Evolutionary conservation across 192 early-diverging fungal species (phyloP).

Genomic region (Entophlyctis luteolus): DNA sequence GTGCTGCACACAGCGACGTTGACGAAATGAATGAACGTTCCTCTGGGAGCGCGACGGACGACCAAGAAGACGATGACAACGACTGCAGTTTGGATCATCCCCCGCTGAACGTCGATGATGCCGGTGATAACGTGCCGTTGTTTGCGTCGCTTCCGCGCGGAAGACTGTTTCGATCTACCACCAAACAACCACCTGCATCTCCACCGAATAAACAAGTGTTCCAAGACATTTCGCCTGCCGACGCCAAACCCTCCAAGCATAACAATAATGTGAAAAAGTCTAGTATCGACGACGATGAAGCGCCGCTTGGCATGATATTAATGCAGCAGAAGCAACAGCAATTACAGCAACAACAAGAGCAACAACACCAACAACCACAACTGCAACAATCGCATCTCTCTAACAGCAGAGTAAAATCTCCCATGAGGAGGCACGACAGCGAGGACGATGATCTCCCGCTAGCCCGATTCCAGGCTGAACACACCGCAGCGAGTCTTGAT

Average conservation of each 20-base stretch:
- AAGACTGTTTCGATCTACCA: background rate
- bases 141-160: background rate
- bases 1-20: background rate
- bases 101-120: background rate
- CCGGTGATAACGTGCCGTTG: background rate
- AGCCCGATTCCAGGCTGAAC: constrained; percentile 10
- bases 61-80: background rate
- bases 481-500: background rate
- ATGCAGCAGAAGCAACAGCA: constrained; percentile 1
- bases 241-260: background rate
- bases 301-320: constrained; percentile 3
- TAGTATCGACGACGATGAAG: constrained; percentile 2
- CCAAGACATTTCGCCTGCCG: background rate
- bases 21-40: background rate
- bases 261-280: background rate
- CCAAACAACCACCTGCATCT: background rate
- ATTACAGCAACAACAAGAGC: background rate
- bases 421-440: background rate
- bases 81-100: background rate
- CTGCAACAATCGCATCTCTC: background rate
- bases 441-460: constrained; percentile 14
- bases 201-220: background rate
- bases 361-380: background rate
- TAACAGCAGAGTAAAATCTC: background rate
- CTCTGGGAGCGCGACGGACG: background rate